phyloP scores from a whole-genome alignment of 208 protist species.

The Naegleria gruberi region DNA sequence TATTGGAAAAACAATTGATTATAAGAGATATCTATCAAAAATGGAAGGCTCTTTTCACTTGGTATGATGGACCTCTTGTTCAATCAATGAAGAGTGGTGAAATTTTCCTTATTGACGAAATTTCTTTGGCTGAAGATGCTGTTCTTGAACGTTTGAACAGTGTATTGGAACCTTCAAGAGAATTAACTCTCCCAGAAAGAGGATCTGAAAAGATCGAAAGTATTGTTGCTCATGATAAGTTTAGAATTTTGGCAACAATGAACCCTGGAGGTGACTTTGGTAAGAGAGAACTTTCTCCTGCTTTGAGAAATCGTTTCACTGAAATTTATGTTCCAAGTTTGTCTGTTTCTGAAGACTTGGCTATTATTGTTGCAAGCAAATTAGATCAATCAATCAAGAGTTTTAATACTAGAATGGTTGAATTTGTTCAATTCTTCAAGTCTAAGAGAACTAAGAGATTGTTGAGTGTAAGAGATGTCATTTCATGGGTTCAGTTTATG shows the following conservation, averaged over 20 bases:
- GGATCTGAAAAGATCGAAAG: conserved; percentile 56
- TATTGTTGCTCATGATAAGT: conserved; percentile 64
- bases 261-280: conserved; percentile 99
- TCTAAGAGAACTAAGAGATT: conserved; percentile 29
- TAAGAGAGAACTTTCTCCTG: conserved; percentile 99
- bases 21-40: background rate
- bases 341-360: conserved; percentile 75
- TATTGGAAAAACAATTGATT: conserved; percentile 13
- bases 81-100: conserved; percentile 94
- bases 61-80: conserved; percentile 97
- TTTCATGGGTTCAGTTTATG: conserved; percentile 91
- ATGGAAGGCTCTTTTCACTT: conserved; percentile 86
- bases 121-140: conserved; percentile 98
- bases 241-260: conserved; percentile 98
- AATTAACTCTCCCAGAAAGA: conserved; percentile 94
- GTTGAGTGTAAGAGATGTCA: conserved; percentile 86
- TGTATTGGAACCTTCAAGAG: conserved; percentile 93
- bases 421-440: conserved; percentile 49
- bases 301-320: conserved; percentile 98
- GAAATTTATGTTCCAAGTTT: conserved; percentile 96
- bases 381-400: conserved; percentile 32
- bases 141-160: conserved; percentile 99
- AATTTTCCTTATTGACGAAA: conserved; percentile 98
- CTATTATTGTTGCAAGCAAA: conserved; percentile 72
- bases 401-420: conserved; percentile 43